A percentile compares a stretch with the other conserved stretches of the same genome.
These are phyloP conservation scores for Talaromyces islandicus DNA, from an alignment of 2,329 filamentous ascomycete genomes.

Conservation along the genomic window DNA sequence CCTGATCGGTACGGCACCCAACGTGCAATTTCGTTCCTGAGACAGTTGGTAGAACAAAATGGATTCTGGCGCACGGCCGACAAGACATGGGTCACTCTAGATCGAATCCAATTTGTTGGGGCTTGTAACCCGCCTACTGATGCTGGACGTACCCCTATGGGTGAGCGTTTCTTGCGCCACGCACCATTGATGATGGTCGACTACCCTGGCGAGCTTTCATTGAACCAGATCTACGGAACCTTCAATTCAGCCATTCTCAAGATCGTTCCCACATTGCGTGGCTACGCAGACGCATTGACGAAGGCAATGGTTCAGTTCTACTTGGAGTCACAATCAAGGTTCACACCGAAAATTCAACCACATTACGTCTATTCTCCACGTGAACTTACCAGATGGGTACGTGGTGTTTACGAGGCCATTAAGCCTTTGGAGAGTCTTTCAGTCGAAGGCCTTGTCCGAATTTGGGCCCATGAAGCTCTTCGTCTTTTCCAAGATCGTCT, in stretches of 20 bases:
- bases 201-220: conserved; percentile 90
- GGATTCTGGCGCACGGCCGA: conserved; percentile 98
- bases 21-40: conserved; percentile 91
- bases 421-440: conserved; percentile 81
- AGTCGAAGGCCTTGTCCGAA: conserved; percentile 85
- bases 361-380: conserved; percentile 99
- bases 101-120: conserved; percentile 97
- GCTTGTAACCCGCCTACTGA: conserved; percentile 98
- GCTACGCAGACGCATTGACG: conserved; percentile 88
- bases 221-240: conserved; percentile 96
- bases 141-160: conserved; percentile 90
- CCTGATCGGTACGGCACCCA: conserved; percentile 98
- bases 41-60: conserved; percentile 96
- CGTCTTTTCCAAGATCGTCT: conserved; percentile 96
- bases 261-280: conserved; percentile 89
- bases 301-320: conserved; percentile 98
- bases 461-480: conserved; percentile 96
- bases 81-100: conserved; percentile 95
- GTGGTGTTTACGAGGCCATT: conserved; percentile 95
- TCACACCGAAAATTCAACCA: conserved; percentile 93
- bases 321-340: conserved; percentile 84
- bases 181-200: conserved; percentile 99
- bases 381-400: conserved; percentile 96
- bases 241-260: conserved; percentile 97
- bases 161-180: conserved; percentile 87